phyloP scores from a whole-genome alignment of 1,139 yeast genomes.

The Spathaspora sp. region DNA sequence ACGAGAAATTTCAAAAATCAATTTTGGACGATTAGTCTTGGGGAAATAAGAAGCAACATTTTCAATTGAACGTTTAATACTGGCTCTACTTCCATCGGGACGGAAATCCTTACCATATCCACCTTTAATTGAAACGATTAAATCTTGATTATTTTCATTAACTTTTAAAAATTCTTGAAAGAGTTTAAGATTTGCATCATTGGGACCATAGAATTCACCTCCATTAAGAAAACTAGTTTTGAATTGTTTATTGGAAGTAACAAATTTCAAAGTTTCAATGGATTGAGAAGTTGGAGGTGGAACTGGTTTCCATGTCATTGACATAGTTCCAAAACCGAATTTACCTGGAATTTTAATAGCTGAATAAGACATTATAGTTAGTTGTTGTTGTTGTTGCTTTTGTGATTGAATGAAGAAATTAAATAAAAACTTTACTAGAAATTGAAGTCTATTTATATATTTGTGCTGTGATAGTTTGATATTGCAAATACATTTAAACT shows the following conservation, averaged over 20 bases:
- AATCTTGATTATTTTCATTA: conserved; percentile 44
- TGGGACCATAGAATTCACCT: conserved; percentile 76
- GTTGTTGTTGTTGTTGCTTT: neutral
- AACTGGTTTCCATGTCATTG: conserved; percentile 52
- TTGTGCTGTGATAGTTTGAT: too few relatives aligned
- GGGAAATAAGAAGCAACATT: conserved; percentile 45
- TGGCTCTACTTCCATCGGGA: conserved; percentile 53
- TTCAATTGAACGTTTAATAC: conserved; percentile 50
- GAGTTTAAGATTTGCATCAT: conserved; percentile 42
- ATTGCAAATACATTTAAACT: too few relatives aligned
- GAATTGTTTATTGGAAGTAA: conserved; percentile 35
- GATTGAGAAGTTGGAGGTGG: conserved; percentile 47
- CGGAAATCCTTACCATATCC: conserved; percentile 34
- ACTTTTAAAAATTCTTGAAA: conserved; percentile 55
- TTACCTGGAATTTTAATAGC: conserved; percentile 25
- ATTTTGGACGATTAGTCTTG: conserved; percentile 39
- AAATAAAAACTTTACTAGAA: neutral
- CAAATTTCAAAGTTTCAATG: conserved; percentile 46
- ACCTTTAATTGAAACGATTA: conserved; percentile 70
- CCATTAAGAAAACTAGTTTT: conserved; percentile 64
- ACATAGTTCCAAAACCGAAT: conserved; percentile 65
- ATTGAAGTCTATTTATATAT: neutral
- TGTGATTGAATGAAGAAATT: neutral
- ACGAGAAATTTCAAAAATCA: conserved; percentile 70
- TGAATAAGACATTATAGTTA: conserved; percentile 8